Evolutionary conservation across 2,329 filamentous ascomycete species (phyloP).

Genomic region (Diaporthe helianthi): DNA sequence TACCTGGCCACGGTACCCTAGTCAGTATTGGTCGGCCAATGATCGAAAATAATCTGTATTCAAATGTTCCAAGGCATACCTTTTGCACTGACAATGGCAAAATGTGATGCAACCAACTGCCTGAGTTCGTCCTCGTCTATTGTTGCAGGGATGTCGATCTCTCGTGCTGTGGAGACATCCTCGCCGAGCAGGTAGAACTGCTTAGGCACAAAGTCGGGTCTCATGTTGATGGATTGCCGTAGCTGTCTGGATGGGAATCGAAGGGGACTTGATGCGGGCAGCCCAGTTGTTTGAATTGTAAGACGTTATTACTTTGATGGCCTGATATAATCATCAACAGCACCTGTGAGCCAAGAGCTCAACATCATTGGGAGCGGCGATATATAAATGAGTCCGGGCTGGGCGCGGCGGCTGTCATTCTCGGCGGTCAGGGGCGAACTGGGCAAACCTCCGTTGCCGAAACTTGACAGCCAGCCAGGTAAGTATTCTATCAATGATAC

Average conservation of each 20-base stretch:
- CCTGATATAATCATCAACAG: conserved; percentile 14
- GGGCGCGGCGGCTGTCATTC: conserved; percentile 3
- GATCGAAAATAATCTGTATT: background rate
- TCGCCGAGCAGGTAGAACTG: conserved; percentile 53
- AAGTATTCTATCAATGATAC: too few species aligned
- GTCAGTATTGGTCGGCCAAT: background rate
- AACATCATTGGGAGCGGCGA: conserved; percentile 16
- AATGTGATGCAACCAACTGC: conserved; percentile 50
- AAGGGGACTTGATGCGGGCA: background rate
- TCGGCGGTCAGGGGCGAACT: conserved; percentile 18
- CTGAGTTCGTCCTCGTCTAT: conserved; percentile 48
- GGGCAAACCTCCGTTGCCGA: background rate
- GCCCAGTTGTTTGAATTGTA: background rate
- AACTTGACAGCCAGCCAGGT: background rate
- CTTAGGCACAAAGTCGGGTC: conserved; percentile 40
- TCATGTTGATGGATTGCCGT: conserved; percentile 40
- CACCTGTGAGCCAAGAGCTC: background rate
- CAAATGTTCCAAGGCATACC: conserved; percentile 40
- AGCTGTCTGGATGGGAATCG: background rate
- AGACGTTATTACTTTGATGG: background rate
- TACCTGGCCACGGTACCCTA: conserved; percentile 41
- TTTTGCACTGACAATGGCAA: conserved; percentile 51
- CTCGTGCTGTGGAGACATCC: conserved; percentile 44
- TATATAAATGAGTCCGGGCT: conserved; percentile 23
- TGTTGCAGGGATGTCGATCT: conserved; percentile 47